Base-by-base conservation (phyloP, 106 monocot genomes). In the Acanthochlamys bracteata region DNA sequence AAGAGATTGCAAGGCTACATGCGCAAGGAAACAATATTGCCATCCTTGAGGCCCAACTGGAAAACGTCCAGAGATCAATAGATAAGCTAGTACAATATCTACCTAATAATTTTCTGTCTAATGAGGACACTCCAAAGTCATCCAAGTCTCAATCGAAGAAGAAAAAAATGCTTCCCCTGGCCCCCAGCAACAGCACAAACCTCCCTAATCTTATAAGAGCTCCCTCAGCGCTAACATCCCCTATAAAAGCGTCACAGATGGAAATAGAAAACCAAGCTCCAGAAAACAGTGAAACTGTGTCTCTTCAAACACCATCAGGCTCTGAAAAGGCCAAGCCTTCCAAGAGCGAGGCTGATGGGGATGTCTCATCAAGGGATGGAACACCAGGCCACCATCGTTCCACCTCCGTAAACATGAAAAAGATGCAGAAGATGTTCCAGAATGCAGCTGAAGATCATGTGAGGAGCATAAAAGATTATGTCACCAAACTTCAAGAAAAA, bases 361-460 rank as follows among this genome's bases (percentile, higher is more conserved):
- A 88, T 23, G 61, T 70, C 19, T 82, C 90, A 53, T 86, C 95
- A 0, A 76, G 80, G 46, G 98, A 92, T 0, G 85, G 85, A 16
- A 98, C 91, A 52, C 88, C 95, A 20, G 23, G 89, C 27, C 65
- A 77, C 42, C 75, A 74, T 39, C 76, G 87, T 40, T 90, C 90
- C 22, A 83, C 84, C 45, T 95, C 95, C 14, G 92, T 92, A 43
- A 99, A 99, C 69, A 99, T 92, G 98, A 74, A 72, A 54, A 99
- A 89, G 43, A 99, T 99, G 98, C 88, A 89, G 78, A 83, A 79
- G 52, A 89, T 99, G 89, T 99, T 89, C 64, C 85, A 92, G 68
- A 92, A 92, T 82, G 92, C 98, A 19, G 83, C 89, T 0, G 92
- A 99, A 57, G 92, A 99, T 59, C 92, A 92, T 66, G 80, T 92